Conservation (phyloP, 179 eudicot genomes). For the Pouteria campechiana region DNA sequence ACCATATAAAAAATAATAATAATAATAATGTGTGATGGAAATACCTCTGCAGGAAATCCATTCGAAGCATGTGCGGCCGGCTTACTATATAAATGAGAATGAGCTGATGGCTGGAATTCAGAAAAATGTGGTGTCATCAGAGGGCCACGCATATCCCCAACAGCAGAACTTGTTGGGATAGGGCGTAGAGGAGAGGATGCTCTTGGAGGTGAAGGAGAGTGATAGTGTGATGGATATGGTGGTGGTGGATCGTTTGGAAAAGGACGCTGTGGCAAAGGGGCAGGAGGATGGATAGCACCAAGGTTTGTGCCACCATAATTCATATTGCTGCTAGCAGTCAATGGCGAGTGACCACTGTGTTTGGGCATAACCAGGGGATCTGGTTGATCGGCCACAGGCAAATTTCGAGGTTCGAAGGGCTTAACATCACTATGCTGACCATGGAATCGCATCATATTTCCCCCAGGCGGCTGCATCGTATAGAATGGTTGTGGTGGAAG, state of each 20-base stretch:
- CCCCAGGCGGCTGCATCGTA: slow-evolving; percentile 15
- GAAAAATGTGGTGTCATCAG: slow-evolving; percentile 20
- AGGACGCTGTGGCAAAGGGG: slow-evolving; percentile 68
- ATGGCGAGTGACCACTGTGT: slow-evolving; percentile 14
- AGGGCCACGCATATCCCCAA: no score
- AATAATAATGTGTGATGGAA: not conserved
- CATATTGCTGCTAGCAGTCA: slow-evolving; percentile 1
- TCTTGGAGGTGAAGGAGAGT: slow-evolving; percentile 26
- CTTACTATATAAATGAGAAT: slow-evolving; percentile 17
- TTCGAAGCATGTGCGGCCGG: slow-evolving; percentile 16
- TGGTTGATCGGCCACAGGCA: slow-evolving; percentile 9
- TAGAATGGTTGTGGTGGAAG: slow-evolving; percentile 19
- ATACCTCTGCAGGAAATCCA: slow-evolving; percentile 40
- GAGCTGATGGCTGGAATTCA: slow-evolving; percentile 23
- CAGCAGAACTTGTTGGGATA: slow-evolving; percentile 21
- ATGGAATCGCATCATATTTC: slow-evolving; percentile 7
- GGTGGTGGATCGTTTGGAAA: slow-evolving; percentile 44
- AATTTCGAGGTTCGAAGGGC: slow-evolving; percentile 14
- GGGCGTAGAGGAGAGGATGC: slow-evolving; percentile 45
- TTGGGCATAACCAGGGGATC: slow-evolving; percentile 14
- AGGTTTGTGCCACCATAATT: slow-evolving; percentile 7
- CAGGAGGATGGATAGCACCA: slow-evolving; percentile 41
- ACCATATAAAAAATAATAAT: not conserved
- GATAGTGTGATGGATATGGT: slow-evolving; percentile 19
- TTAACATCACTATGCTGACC: slow-evolving; percentile 12